phyloP scores from a whole-genome alignment of 345 rosid species.

The Gynandropsis gynandra region DNA sequence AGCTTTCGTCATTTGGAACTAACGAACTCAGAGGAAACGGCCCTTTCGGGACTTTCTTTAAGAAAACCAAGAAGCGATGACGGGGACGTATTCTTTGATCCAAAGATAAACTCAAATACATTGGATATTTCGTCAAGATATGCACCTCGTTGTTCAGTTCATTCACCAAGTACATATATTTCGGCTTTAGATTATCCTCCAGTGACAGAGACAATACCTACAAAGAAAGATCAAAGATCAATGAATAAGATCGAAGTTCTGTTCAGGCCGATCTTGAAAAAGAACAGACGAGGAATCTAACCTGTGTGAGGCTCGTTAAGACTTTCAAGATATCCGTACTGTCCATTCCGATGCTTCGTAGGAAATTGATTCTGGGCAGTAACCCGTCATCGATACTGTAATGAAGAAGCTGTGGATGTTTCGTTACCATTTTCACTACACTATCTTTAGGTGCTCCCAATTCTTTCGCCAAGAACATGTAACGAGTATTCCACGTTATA shows the following conservation, averaged over 20 bases:
- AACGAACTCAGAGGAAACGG: constrained; percentile 90
- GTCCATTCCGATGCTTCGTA: constrained; percentile 81
- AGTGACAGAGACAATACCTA: constrained; percentile 86
- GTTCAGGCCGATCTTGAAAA: not conserved
- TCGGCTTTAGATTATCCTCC: constrained; percentile 91
- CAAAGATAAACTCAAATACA: constrained; percentile 80
- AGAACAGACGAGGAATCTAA: constrained; percentile 23
- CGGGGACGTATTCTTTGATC: constrained; percentile 95
- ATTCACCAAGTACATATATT: constrained; percentile 76
- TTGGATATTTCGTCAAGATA: constrained; percentile 77
- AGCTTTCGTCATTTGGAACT: constrained; percentile 75
- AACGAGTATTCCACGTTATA: constrained; percentile 85
- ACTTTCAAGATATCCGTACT: constrained; percentile 83
- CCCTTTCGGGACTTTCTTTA: constrained; percentile 88
- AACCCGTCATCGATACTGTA: constrained; percentile 90
- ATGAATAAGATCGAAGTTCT: no score
- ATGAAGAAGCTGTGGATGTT: constrained; percentile 93
- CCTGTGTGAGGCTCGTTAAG: constrained; percentile 95
- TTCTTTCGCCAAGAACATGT: constrained; percentile 78
- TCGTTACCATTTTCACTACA: constrained; percentile 84
- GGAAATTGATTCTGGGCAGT: constrained; percentile 86
- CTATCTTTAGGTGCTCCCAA: constrained; percentile 87
- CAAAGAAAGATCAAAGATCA: no score
- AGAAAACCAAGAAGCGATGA: constrained; percentile 74
- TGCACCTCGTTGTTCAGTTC: constrained; percentile 73